Base-by-base conservation (phyloP, 805 yeast genomes). In the Candida wancherniae region DNA sequence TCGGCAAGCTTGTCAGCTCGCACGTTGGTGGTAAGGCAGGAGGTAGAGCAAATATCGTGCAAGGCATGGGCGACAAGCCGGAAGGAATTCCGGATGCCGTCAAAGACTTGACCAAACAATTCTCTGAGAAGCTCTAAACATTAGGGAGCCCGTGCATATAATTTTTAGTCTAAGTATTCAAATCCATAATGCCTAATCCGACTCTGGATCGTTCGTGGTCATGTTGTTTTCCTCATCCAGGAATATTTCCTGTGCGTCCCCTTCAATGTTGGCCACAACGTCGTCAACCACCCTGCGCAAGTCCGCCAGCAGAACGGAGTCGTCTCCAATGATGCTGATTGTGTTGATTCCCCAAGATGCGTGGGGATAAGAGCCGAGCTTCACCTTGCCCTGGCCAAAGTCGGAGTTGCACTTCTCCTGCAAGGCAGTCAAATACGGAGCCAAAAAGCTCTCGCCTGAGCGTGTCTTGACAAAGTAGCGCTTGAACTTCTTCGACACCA, bases 21-120 rank as follows among this genome's bases (percentile, higher is more conserved):
- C 67, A 70, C 48, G 77, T 92, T 47, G 99, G 98, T 44, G 99
- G 99, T 61, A 86, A 83, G 60, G 94, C 95, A 36, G 99, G 99
- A 65, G 99, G 99, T 60, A 92, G 86, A 64, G 97, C 96, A 42
- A 84, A 86, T 45, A 79, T 88, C 33, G 85, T 86, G 48, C 98
- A 92, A 67, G 99, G 99, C 62, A 83, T 86, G 79, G 98, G 98
- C 49, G 85, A 80, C 48, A 82, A 85, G 41, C 71, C 79, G 21
- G 69, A 63, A 19, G 84, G 83, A 42, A 69, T 86, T 31, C 70
- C 69, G 24, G 71, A 69, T 23, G 99, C 98, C 16, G 69, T 92
- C 43, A 73, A 69, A 19, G 84, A 80, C 41, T 75, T 88, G 31
- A 71, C 71, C 45, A 68, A 69, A 51, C 58, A 77, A 42, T 69